Percentiles rank a stretch among this genome's conserved stretches.
These are phyloP conservation scores for Oryza brachyantha DNA, from an alignment of 176 grass and related monocot genomes.

Conservation along the genomic window DNA sequence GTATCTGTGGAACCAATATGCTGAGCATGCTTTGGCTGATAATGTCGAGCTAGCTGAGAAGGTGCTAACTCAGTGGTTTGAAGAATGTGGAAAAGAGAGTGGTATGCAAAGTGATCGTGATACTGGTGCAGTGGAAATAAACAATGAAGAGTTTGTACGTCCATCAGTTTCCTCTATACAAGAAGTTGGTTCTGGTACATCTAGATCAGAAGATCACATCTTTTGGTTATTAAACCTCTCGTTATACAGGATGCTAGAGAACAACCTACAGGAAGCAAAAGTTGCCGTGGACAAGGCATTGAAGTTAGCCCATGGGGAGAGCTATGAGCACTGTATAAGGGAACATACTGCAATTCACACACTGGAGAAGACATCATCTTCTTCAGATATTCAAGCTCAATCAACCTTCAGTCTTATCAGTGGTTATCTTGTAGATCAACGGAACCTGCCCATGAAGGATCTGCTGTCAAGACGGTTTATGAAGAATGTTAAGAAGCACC, in stretches of 20 bases:
- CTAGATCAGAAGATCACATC: conserved; percentile 51
- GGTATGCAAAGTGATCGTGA: conserved; percentile 21
- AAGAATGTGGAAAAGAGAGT: conserved; percentile 42
- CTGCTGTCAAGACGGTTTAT: conserved; percentile 72
- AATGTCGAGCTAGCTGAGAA: conserved; percentile 62
- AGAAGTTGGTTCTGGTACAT: conserved; percentile 34
- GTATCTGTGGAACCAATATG: conserved; percentile 89
- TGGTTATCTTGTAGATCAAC: conserved; percentile 56
- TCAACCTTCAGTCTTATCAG: conserved; percentile 51
- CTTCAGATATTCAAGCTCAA: conserved; percentile 26
- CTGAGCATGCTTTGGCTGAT: conserved; percentile 55
- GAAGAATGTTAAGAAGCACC: conserved; percentile 71
- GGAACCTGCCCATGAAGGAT: conserved; percentile 37
- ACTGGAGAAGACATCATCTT: conserved; percentile 43
- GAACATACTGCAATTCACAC: conserved; percentile 65
- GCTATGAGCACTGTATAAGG: conserved; percentile 66
- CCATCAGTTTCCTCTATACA: conserved; percentile 20
- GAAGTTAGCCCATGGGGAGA: conserved; percentile 43
- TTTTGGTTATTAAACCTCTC: conserved; percentile 77
- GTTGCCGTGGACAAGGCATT: conserved; percentile 69
- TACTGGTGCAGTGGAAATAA: conserved; percentile 17
- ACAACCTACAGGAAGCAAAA: conserved; percentile 63
- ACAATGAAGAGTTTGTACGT: conserved; percentile 20
- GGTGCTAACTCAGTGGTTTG: conserved; percentile 62
- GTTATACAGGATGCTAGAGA: conserved; percentile 55